Conservation (phyloP, 306 rosid species). For the Cotoneaster glaucophyllus region DNA sequence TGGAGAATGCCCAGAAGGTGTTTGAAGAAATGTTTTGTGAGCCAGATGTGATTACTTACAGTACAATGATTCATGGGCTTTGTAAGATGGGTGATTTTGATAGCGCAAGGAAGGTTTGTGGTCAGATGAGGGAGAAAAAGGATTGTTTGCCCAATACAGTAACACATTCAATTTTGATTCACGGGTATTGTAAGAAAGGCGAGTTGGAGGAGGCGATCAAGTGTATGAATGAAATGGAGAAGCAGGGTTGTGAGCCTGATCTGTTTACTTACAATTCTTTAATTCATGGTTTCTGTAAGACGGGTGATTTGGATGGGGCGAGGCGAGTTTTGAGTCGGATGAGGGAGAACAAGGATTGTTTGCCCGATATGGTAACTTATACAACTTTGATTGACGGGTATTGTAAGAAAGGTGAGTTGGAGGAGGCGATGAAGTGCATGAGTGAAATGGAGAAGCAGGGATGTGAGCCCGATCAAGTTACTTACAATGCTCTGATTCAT, state of each 20-base stretch:
- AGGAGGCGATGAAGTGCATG: constrained; percentile 31
- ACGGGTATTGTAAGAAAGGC: no score
- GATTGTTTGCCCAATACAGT: no score
- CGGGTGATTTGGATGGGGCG: constrained; percentile 38
- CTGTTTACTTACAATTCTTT: no score
- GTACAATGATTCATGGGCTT: constrained; percentile 5
- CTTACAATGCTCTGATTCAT: not conserved
- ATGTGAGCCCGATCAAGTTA: constrained; percentile 7
- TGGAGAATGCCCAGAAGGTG: constrained; percentile 36
- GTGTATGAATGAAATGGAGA: no score
- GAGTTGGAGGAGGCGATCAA: no score
- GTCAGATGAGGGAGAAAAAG: no score
- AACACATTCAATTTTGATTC: no score
- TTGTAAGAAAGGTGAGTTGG: constrained; percentile 35
- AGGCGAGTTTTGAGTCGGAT: constrained; percentile 23
- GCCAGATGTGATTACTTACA: constrained; percentile 40
- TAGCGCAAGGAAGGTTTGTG: no score
- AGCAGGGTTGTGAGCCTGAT: no score
- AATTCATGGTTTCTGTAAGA: constrained; percentile 36
- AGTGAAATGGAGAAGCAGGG: constrained; percentile 40
- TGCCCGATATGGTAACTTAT: constrained; percentile 41
- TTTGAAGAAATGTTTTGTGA: constrained; percentile 49
- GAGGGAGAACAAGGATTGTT: constrained; percentile 19
- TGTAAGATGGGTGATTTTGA: no score
- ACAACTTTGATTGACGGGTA: constrained; percentile 49